Conservation (phyloP, 2,329 filamentous ascomycete species). For the Aquanectria penicillioides region DNA sequence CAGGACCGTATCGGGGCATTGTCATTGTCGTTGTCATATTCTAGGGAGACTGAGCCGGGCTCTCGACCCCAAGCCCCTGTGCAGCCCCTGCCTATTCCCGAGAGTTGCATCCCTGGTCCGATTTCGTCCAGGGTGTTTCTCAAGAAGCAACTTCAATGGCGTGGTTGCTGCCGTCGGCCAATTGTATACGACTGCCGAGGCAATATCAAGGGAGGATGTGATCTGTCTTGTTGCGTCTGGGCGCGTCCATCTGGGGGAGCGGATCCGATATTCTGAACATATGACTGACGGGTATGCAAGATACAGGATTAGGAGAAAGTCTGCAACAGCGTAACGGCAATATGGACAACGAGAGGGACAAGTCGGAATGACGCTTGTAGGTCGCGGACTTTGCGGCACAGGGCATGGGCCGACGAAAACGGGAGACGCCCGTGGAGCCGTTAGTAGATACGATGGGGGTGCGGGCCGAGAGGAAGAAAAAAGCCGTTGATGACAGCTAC, state of each 20-base stretch:
- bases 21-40: constrained; percentile 2
- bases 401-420: constrained; percentile 18
- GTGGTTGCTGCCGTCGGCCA: constrained; percentile 26
- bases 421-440: constrained; percentile 11
- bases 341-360: neutral
- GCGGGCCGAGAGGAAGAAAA: constrained; percentile 16
- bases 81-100: constrained; percentile 33
- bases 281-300: constrained; percentile 9
- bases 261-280: constrained; percentile 9
- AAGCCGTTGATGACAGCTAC: constrained; percentile 31
- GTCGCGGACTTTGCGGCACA: constrained; percentile 2
- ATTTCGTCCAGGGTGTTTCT: constrained; percentile 23
- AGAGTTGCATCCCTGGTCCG: constrained; percentile 28
- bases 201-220: constrained; percentile 14
- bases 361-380: constrained; percentile 8
- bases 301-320: neutral
- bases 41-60: neutral
- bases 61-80: constrained; percentile 3
- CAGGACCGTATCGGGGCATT: constrained; percentile 14
- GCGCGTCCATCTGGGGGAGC: constrained; percentile 10
- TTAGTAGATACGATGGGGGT: neutral
- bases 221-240: constrained; percentile 14
- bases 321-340: neutral
- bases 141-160: constrained; percentile 28
- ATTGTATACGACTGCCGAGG: constrained; percentile 28